These are phyloP conservation scores for Primulina eburnea DNA, from an alignment of 257 asterid genomes.

Conservation along the genomic window DNA sequence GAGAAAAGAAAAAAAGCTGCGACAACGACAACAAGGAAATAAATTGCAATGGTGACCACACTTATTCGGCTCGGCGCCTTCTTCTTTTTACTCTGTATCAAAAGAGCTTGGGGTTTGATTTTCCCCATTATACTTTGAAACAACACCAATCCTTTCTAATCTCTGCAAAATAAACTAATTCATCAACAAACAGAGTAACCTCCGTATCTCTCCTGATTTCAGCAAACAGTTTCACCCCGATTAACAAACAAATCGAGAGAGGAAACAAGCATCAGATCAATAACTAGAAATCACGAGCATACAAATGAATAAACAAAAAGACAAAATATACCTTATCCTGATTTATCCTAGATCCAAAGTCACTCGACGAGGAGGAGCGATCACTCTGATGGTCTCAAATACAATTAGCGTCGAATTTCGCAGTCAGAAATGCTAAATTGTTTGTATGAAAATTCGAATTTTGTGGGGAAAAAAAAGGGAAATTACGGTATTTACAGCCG, in stretches of 20 bases:
- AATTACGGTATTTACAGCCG: no score
- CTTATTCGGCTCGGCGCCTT: slow-evolving; percentile 50
- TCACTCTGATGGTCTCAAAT: slow-evolving; percentile 9
- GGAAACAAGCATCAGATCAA: not conserved
- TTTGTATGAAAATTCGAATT: not conserved
- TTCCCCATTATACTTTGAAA: slow-evolving; percentile 41
- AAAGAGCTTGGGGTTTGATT: slow-evolving; percentile 61
- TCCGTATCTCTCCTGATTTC: slow-evolving; percentile 6
- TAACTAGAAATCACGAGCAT: slow-evolving; percentile 12
- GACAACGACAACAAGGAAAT: slow-evolving; percentile 35
- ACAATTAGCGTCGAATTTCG: slow-evolving; percentile 20
- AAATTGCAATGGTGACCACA: slow-evolving; percentile 38
- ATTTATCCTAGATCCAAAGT: slow-evolving; percentile 32
- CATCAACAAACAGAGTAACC: slow-evolving; percentile 22
- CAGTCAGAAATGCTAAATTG: slow-evolving; percentile 15
- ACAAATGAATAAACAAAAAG: not conserved
- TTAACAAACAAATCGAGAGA: not conserved
- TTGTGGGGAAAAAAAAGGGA: no score
- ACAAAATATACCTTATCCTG: slow-evolving; percentile 36
- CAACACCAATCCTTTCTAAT: slow-evolving; percentile 29
- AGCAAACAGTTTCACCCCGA: slow-evolving; percentile 14
- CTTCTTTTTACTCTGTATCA: slow-evolving; percentile 61
- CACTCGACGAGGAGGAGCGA: slow-evolving; percentile 4
- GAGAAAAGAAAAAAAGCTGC: slow-evolving; percentile 40
- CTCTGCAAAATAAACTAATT: slow-evolving; percentile 29